Base-by-base conservation (phyloP, 805 yeast species). In the Lipomyces yamanashiensis region DNA sequence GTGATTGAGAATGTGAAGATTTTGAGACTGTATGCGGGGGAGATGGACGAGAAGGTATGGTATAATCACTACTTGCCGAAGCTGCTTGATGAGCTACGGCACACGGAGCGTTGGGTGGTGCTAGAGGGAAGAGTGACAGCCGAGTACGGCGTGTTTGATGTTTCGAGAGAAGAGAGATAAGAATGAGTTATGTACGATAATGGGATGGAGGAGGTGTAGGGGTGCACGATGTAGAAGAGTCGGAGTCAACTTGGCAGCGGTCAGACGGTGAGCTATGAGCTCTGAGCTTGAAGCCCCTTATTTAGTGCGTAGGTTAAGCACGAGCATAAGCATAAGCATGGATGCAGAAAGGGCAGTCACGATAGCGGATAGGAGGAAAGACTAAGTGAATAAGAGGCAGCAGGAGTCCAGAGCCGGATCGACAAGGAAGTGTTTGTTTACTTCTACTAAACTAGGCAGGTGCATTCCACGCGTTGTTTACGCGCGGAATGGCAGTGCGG, bases 41-140 rank as follows among this genome's bases (percentile, higher is more conserved):
- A 45, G 19, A 56, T 63, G 39, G 67, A 63, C 36, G 67, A 63
- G 57, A 45, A 39, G 33, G 54, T 17, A 34, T 51, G 59, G 61
- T 63, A 59, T 40, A 50, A 63, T 39, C 47, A 52, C 19, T 59
- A 54, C 50, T 23, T 50, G 40, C 45, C 50, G 21, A 37, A 33
- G 55, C 34, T 63, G 39, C 45, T 54, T 52, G 66, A 62, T 37
- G 50, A 54, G 36, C 10, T 58, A 39, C 41, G 37, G 9, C 52
- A 53, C 63, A 49, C 58, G 23, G 54, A 48, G 36, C 43, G 37
- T 19, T 44, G 48, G 43, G 45, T n/a, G 37, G 49, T 37, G n/a
- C 10, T 54, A 43, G 55, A 7, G 57, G 48, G 5, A 48, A 15
- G 36, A 33, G 9, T 59, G 45, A 34, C 7, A 43, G 40, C 17